phyloP scores from a whole-genome alignment of 129 eudicot species.

The Pittosporum tobira region DNA sequence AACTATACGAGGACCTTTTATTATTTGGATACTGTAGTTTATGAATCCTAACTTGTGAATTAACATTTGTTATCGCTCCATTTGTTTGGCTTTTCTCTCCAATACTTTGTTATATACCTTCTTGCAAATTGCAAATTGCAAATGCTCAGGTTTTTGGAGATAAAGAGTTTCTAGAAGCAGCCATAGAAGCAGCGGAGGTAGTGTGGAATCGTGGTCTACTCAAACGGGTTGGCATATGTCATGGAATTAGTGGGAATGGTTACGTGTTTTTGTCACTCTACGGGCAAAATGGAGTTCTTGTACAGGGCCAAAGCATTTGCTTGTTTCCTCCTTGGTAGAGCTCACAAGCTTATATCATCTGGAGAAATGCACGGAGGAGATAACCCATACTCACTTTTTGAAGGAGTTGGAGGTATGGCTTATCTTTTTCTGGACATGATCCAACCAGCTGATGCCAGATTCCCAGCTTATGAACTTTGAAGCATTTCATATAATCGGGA shows the following conservation, averaged over 20 bases:
- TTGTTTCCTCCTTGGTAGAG: constrained; percentile 56
- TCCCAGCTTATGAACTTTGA: constrained; percentile 62
- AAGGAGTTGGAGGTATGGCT: constrained; percentile 75
- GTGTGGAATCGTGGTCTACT: constrained; percentile 83
- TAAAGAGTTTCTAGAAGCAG: constrained; percentile 49
- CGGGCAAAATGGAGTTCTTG: constrained; percentile 38
- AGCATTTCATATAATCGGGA: neutral
- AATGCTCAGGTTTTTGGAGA: constrained; percentile 45
- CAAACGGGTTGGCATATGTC: constrained; percentile 66
- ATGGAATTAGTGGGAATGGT: constrained; percentile 71
- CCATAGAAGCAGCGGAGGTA: constrained; percentile 52
- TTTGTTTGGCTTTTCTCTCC: too few species aligned
- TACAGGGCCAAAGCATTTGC: constrained; percentile 76
- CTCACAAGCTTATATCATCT: constrained; percentile 46
- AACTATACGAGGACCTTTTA: too few species aligned
- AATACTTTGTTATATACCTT: too few species aligned
- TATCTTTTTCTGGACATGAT: constrained; percentile 66
- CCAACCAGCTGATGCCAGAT: constrained; percentile 52
- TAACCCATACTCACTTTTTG: constrained; percentile 54
- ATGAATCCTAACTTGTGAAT: too few species aligned
- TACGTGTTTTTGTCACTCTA: constrained; percentile 62
- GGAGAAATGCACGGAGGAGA: constrained; percentile 89
- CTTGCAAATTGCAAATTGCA: neutral
- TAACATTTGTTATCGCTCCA: too few species aligned
- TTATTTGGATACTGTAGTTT: neutral